Conservation (phyloP, 2,329 filamentous ascomycete genomes). For the Phyllosticta citriasiana region DNA sequence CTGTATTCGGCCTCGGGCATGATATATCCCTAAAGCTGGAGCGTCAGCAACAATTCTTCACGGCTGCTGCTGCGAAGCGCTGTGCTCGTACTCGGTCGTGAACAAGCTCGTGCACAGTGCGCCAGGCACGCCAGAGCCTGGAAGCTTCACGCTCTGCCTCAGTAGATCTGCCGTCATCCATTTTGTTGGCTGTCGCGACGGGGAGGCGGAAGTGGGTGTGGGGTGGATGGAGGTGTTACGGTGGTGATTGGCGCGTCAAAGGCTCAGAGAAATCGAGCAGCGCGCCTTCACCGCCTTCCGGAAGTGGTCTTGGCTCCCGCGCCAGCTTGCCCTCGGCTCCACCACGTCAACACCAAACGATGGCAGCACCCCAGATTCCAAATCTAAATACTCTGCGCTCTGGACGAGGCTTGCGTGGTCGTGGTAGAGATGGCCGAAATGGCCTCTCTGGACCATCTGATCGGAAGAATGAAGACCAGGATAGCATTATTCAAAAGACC, state of each 20-base stretch:
- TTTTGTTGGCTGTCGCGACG: conserved; percentile 10
- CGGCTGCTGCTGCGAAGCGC: neutral
- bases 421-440: conserved; percentile 30
- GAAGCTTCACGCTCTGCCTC: conserved; percentile 25
- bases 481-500: conserved; percentile 74
- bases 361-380: conserved; percentile 67
- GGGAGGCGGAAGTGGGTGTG: neutral
- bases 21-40: conserved; percentile 67
- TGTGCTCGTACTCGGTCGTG: conserved; percentile 61
- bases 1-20: conserved; percentile 81
- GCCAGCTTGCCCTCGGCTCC: neutral
- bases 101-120: conserved; percentile 92
- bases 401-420: conserved; percentile 39
- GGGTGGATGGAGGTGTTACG: neutral
- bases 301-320: conserved; percentile 8
- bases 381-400: conserved; percentile 56
- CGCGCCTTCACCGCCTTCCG: conserved; percentile 21
- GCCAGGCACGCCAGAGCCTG: conserved; percentile 87
- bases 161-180: conserved; percentile 13
- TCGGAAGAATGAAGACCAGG: conserved; percentile 37
- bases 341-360: conserved; percentile 26
- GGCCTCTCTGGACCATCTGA: conserved; percentile 8
- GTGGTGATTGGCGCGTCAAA: conserved; percentile 2
- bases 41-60: neutral
- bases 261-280: conserved; percentile 8